Evolutionary conservation across 495 filamentous ascomycete species (phyloP), one percentile per base, ranked within the genome.

Genomic region (Gamarada debralockiae): DNA sequence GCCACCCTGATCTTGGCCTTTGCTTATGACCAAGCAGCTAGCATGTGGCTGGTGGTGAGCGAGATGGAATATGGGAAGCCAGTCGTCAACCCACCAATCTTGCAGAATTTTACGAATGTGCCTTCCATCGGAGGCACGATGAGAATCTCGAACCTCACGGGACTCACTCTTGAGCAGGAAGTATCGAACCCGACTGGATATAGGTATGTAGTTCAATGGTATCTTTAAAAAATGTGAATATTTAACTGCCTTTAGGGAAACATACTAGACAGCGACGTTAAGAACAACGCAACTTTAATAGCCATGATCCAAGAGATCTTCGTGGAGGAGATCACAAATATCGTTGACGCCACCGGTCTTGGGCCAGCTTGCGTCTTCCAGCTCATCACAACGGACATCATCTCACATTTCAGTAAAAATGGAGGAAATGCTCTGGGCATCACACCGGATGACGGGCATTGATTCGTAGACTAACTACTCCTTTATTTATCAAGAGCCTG

Each of bases 391-490:
- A 64, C 45, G 17, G 48, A 62, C 6, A 69, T 70, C 20, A 68
- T 68, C 10, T 51, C 67, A 8, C 65, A 71, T 22, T 73, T 72
- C 54, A 54, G 56, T 12, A 69, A 65, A 13, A 63, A 62, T 21
- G 79, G 79, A 3, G 78, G 76, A 0, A 83, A 83, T 55, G 67
- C 75, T 5, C 61, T 84, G 13, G 80, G 80, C 2, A 56, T 83
- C 0, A 53, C 60, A 4, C 53, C 0, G 63, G 70, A 0, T 53
- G 64, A 3, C 67, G 66, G 1, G 68, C 69, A 3, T 52, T 77
- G 8, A 61, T 22, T 40, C n/a, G 46, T 56, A 48, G 14, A 50
- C 44, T 12, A 33, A 21, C 14, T 29, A 0, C 38, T 1, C 33
- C 13, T 31, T 5, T 25, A 22, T 17, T 25, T 34, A 8, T 8